These are phyloP conservation scores for Epichloe aotearoae DNA, from an alignment of 2,329 filamentous ascomycete genomes.

Conservation along the genomic window DNA sequence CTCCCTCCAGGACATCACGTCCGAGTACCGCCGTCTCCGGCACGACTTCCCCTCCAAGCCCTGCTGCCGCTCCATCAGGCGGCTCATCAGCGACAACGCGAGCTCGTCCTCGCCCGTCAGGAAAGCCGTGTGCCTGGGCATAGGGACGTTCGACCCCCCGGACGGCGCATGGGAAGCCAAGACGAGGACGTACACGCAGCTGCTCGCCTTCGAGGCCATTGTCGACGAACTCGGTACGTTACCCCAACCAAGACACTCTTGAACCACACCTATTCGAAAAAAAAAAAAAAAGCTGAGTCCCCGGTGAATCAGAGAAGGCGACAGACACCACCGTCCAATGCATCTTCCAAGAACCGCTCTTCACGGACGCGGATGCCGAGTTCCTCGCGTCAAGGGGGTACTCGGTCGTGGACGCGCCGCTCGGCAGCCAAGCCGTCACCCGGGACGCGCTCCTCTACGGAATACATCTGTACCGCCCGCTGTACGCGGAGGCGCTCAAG, in stretches of 20 bases:
- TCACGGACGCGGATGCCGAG: slow-evolving; percentile 31
- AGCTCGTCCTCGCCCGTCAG: slow-evolving; percentile 14
- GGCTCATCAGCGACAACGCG: slow-evolving; percentile 18
- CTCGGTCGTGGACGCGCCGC: slow-evolving; percentile 35
- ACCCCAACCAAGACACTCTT: no score
- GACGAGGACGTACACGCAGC: slow-evolving; percentile 35
- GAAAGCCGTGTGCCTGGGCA: slow-evolving; percentile 39
- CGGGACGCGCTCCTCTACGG: slow-evolving; percentile 42
- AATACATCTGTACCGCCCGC: slow-evolving; percentile 43
- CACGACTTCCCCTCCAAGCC: slow-evolving; percentile 15
- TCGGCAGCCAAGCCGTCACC: slow-evolving; percentile 37
- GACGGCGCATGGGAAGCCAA: slow-evolving; percentile 32
- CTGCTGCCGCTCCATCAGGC: slow-evolving; percentile 18
- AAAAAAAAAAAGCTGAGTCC: no score
- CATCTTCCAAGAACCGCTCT: slow-evolving; percentile 41
- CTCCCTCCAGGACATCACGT: slow-evolving; percentile 15
- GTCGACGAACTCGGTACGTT: slow-evolving; percentile 28
- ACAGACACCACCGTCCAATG: slow-evolving; percentile 23
- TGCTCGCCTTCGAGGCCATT: slow-evolving; percentile 37
- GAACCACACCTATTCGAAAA: no score
- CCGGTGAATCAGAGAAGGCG: slow-evolving; percentile 8
- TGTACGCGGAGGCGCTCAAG: slow-evolving; percentile 38
- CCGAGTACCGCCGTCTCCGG: slow-evolving; percentile 16
- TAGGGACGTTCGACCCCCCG: slow-evolving; percentile 40
- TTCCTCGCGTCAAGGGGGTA: slow-evolving; percentile 46